Percentiles rank a stretch among this genome's conserved stretches.
phyloP scores from a whole-genome alignment of 306 rosid species.

The Malus asiatica region DNA sequence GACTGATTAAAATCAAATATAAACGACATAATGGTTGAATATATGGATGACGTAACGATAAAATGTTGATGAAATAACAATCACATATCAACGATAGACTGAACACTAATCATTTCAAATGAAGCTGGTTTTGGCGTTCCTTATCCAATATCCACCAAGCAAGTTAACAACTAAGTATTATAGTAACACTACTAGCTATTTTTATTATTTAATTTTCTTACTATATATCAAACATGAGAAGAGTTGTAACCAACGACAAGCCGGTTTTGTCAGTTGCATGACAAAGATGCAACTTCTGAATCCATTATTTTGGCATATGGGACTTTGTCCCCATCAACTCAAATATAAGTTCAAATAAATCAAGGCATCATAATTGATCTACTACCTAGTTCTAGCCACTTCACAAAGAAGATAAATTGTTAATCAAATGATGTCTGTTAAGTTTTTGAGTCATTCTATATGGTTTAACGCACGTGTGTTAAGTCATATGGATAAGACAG shows the following conservation, averaged over 20 bases:
- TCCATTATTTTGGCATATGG: not conserved
- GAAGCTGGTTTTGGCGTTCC: not conserved
- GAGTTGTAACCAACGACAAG: slow-evolving; percentile 24
- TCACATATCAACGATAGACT: not conserved
- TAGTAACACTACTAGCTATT: not conserved
- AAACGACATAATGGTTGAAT: not conserved
- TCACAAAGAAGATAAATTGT: not conserved
- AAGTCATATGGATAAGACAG: too few relatives aligned
- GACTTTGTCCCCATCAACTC: slow-evolving; percentile 16
- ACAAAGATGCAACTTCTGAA: slow-evolving; percentile 6
- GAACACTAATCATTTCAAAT: not conserved
- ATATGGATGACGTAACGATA: too few relatives aligned
- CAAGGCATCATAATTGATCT: not conserved
- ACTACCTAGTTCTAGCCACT: not conserved
- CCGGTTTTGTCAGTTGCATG: slow-evolving; percentile 28
- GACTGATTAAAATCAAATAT: too few relatives aligned
- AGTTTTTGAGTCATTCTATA: slow-evolving; percentile 5
- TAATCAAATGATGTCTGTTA: not conserved
- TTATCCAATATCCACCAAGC: slow-evolving; percentile 5
- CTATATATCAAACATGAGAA: not conserved
- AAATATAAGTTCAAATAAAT: not conserved
- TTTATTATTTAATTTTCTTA: not conserved
- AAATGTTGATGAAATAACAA: too few relatives aligned
- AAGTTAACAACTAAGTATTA: not conserved
- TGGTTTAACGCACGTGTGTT: too few relatives aligned